A percentile compares a stretch with the other conserved stretches of the same genome.
Evolutionary conservation across 2,329 filamentous ascomycete species (phyloP).

Genomic region (Penicillium sp.): DNA sequence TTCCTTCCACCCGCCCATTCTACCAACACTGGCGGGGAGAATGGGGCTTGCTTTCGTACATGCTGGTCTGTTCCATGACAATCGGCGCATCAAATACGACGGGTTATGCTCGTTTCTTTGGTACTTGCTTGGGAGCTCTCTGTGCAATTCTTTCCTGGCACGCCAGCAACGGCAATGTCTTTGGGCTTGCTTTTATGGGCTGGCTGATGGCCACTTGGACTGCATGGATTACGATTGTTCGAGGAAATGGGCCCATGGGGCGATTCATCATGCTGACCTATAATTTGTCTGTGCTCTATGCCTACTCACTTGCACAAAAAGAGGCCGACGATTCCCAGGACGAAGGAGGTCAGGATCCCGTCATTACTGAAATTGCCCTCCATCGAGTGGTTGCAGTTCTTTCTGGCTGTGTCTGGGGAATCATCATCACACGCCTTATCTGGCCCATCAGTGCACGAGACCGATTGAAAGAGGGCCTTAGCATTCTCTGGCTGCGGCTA

Average conservation of each 20-base stretch:
- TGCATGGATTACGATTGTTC: slow-evolving; percentile 84
- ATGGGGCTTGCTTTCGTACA: slow-evolving; percentile 95
- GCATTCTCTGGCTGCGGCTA: slow-evolving; percentile 90
- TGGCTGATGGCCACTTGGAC: slow-evolving; percentile 77
- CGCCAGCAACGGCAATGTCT: slow-evolving; percentile 68
- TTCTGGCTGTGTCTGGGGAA: slow-evolving; percentile 84
- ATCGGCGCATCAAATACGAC: slow-evolving; percentile 95
- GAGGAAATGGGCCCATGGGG: slow-evolving; percentile 82
- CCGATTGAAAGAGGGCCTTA: slow-evolving; percentile 85
- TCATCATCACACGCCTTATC: slow-evolving; percentile 82
- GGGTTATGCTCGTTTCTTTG: slow-evolving; percentile 78
- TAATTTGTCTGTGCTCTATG: slow-evolving; percentile 91
- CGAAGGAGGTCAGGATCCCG: slow-evolving; percentile 77
- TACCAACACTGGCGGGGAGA: slow-evolving; percentile 91
- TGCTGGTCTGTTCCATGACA: slow-evolving; percentile 98
- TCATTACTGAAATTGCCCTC: slow-evolving; percentile 81
- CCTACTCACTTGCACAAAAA: slow-evolving; percentile 79
- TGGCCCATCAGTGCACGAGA: slow-evolving; percentile 90
- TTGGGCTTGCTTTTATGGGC: slow-evolving; percentile 74
- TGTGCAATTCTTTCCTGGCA: slow-evolving; percentile 77
- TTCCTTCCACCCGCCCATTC: slow-evolving; percentile 70
- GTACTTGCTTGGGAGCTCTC: slow-evolving; percentile 75
- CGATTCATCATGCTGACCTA: slow-evolving; percentile 94
- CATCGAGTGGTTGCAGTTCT: slow-evolving; percentile 87
- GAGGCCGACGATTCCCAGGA: slow-evolving; percentile 73